phyloP scores from a whole-genome alignment of 768 basidiomycete species.

The Pisolithus orientalis region DNA sequence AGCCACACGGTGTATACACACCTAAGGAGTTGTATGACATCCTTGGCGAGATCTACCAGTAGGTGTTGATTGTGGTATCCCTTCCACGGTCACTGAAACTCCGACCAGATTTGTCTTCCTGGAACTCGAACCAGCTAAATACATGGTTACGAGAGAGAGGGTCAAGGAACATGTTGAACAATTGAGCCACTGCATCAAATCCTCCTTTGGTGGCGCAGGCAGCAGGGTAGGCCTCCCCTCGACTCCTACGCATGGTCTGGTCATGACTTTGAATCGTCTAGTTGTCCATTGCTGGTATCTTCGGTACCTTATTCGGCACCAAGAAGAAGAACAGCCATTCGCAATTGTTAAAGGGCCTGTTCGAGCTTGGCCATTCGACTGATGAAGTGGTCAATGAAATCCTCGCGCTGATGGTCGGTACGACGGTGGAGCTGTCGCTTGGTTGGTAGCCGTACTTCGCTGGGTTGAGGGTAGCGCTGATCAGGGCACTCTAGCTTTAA shows the following conservation, averaged over 20 bases:
- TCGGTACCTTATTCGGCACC: constrained; percentile 46
- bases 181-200: constrained; percentile 53
- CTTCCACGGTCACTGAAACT: neutral
- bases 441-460: constrained; percentile 31
- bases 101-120: constrained; percentile 65
- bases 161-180: constrained; percentile 47
- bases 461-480: neutral
- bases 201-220: constrained; percentile 35
- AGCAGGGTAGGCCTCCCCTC: constrained; percentile 33
- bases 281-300: constrained; percentile 33
- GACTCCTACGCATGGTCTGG: neutral
- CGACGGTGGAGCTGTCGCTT: constrained; percentile 63
- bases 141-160: constrained; percentile 48
- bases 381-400: constrained; percentile 66
- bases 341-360: constrained; percentile 51
- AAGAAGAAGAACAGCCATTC: constrained; percentile 35
- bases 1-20: constrained; percentile 55
- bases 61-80: neutral
- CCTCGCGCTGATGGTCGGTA: constrained; percentile 62
- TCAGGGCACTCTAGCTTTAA: constrained; percentile 38
- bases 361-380: constrained; percentile 46
- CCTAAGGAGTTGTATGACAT: constrained; percentile 55
- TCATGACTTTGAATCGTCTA: constrained; percentile 5
- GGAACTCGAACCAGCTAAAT: constrained; percentile 53
- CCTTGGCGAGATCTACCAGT: constrained; percentile 69